Conservation (phyloP, 371 early-diverging fungal genomes). For the Mortierella sp. region DNA sequence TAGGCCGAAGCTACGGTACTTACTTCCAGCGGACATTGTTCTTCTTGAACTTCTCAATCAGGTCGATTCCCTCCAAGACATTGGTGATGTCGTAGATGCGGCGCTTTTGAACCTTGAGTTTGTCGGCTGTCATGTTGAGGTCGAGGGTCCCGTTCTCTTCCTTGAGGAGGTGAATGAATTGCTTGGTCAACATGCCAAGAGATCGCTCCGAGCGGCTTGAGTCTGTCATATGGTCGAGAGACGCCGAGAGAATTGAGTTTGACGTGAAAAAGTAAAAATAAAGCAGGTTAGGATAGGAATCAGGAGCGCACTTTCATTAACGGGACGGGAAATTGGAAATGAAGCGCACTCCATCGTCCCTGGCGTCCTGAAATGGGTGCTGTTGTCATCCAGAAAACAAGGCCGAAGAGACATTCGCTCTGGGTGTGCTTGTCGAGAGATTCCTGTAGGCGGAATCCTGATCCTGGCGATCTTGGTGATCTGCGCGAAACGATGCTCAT, state of each 20-base stretch:
- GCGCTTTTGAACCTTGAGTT: conserved; percentile 84
- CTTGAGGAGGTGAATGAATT: conserved; percentile 76
- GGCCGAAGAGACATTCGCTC: background rate
- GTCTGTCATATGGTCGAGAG: conserved; percentile 17
- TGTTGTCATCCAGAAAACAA: background rate
- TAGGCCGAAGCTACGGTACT: conserved; percentile 28
- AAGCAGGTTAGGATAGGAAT: conserved; percentile 28
- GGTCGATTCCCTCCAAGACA: conserved; percentile 85
- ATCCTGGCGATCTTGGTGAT: background rate
- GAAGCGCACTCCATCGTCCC: background rate
- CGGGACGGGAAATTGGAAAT: conserved; percentile 44
- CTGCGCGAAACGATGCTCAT: background rate
- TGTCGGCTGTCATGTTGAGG: conserved; percentile 77
- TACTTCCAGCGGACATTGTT: conserved; percentile 90
- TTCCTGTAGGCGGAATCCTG: background rate
- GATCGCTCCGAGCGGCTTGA: conserved; percentile 65
- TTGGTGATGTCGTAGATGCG: conserved; percentile 92
- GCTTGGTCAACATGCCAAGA: conserved; percentile 82
- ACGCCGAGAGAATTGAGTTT: background rate
- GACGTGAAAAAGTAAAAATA: conserved; percentile 6
- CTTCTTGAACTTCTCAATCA: conserved; percentile 82
- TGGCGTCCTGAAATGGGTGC: too few relatives aligned
- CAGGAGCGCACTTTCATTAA: conserved; percentile 17
- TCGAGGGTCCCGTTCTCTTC: conserved; percentile 78
- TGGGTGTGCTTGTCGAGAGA: background rate